These are phyloP conservation scores for Aspergillus ibericus DNA, from an alignment of 2,329 filamentous ascomycete genomes.

Conservation along the genomic window DNA sequence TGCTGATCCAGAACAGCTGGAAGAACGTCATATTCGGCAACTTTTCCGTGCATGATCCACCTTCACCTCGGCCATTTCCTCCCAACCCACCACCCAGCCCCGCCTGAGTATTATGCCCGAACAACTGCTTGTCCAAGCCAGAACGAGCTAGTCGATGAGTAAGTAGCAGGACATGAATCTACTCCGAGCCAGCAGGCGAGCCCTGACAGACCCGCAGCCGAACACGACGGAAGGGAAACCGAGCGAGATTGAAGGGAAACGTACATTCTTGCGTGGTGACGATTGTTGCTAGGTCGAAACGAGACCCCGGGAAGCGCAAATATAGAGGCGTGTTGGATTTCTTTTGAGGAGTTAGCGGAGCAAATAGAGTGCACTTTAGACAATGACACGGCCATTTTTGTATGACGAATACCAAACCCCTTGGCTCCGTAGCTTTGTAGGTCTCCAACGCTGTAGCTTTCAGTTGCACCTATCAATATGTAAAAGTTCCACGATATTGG, in stretches of 20 bases:
- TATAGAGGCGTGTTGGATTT: not conserved
- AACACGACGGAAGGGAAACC: not conserved
- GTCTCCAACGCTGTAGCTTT: not conserved
- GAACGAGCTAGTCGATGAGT: not conserved
- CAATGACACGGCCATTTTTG: not conserved
- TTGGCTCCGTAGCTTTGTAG: not conserved
- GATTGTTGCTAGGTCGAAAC: not conserved
- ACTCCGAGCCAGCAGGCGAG: not conserved
- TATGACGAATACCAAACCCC: not conserved
- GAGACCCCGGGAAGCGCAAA: too few species aligned
- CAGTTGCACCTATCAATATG: not conserved
- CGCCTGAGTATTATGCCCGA: slow-evolving; percentile 21
- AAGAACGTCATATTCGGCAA: slow-evolving; percentile 1
- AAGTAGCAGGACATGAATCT: not conserved
- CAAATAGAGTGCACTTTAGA: not conserved
- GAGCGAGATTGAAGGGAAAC: not conserved
- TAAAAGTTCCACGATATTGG: not conserved
- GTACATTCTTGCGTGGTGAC: not conserved
- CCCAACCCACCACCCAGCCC: slow-evolving; percentile 44
- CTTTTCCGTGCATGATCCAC: slow-evolving; percentile 24
- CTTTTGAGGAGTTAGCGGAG: not conserved
- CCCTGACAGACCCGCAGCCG: not conserved
- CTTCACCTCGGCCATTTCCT: slow-evolving; percentile 37
- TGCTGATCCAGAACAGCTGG: not conserved
- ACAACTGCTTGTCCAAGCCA: not conserved